Evolutionary conservation across 2,329 filamentous ascomycete genomes (phyloP), one percentile per base, ranked within the genome.

Genomic region (Aspergillus sp.): DNA sequence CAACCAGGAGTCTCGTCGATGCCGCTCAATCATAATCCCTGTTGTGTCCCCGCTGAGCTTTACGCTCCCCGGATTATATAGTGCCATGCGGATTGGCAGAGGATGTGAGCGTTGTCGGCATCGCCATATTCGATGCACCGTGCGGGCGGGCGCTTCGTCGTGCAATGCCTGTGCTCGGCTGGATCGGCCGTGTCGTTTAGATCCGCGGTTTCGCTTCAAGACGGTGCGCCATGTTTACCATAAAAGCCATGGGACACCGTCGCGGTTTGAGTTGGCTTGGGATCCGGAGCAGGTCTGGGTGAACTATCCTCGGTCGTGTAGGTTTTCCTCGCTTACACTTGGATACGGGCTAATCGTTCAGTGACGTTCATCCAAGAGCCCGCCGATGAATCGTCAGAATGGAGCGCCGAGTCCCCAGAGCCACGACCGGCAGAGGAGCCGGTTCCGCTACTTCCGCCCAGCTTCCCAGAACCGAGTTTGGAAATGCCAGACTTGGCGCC

Each of bases 111-210:
- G 60, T 51, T 67, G 64, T 59, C 64, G 64, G 27, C 48, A 62
- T 62, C 64, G 64, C 51, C 64, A 67, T 58, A 64, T 66, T 30
- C 61, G 62, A 44, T 66, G 64, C 41, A 61, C 59, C 5, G 58
- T 65, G 41, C 53, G 53, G 5, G 32, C 49, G 1, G 63, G 60
- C 3, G 60, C 62, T 6, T 57, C 60, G 7, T 50, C 61, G 2
- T 66, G 64, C 47, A 59, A 57, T 25, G 49, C 59, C 27, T 67
- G 64, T 46, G 43, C 53, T 7, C 61, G 60, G 15, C 50, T 66
- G 17, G 59, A 57, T 23, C 59, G 60, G 6, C 49, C 44, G 1
- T 67, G 63, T 46, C 62, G 58, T 45, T 56, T 66, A 3, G 63
- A 65, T 46, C 63, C 64, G 12, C 63, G 56, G 1, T 67, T 66